Conservation (phyloP, 1,284 basidiomycete species). For the Tilletia setariae region DNA sequence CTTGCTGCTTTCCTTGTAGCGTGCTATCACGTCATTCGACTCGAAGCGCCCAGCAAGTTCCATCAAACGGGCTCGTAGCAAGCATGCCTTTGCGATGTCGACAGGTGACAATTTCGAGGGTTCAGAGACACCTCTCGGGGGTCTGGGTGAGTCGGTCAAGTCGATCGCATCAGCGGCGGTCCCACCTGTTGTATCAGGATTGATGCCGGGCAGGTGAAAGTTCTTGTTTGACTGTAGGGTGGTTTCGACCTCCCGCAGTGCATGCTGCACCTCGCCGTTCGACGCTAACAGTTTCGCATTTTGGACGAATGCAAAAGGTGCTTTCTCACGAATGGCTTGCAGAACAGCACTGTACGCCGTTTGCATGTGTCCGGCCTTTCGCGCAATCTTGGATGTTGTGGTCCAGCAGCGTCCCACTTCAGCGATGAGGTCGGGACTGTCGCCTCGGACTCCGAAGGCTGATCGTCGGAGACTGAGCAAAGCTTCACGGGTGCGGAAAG, state of each 20-base stretch:
- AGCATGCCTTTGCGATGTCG: conserved; percentile 64
- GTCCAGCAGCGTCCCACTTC: conserved; percentile 85
- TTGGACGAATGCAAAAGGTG: conserved; percentile 81
- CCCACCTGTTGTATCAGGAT: conserved; percentile 1
- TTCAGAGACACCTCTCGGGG: neutral
- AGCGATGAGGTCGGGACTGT: conserved; percentile 33
- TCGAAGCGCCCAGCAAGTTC: conserved; percentile 80
- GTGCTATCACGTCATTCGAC: conserved; percentile 61
- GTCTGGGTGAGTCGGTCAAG: conserved; percentile 10
- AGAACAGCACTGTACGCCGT: conserved; percentile 94
- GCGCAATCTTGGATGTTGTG: conserved; percentile 85
- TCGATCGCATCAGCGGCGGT: conserved; percentile 9
- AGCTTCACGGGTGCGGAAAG: conserved; percentile 86
- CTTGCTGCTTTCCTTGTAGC: conserved; percentile 52
- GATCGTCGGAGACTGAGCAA: conserved; percentile 84
- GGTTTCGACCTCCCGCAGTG: conserved; percentile 58
- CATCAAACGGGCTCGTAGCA: conserved; percentile 90
- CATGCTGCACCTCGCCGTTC: conserved; percentile 77
- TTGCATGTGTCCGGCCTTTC: conserved; percentile 91
- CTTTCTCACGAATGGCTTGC: conserved; percentile 75
- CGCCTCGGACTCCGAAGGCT: conserved; percentile 61
- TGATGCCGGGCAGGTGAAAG: neutral
- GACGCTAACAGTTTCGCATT: conserved; percentile 81
- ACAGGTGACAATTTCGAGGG: conserved; percentile 24
- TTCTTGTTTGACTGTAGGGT: neutral